Evolutionary conservation across 352 stramenopile genomes (phyloP), one percentile per base, ranked within the genome.

Genomic region (Phytophthora sansomeana): DNA sequence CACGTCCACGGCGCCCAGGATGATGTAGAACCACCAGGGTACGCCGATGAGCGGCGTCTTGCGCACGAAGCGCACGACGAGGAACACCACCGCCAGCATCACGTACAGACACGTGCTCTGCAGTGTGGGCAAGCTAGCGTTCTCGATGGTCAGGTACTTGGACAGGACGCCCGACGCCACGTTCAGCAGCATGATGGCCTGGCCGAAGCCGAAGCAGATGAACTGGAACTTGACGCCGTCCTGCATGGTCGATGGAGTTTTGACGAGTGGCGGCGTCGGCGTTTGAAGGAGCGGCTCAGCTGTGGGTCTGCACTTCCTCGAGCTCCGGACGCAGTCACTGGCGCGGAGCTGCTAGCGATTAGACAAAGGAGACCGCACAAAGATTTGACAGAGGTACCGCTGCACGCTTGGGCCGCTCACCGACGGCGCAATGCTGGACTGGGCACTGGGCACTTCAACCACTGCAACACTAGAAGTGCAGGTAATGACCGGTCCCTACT

Each of bases 171-270:
- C 77, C 29, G 80, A 81, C 54, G 69, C 51, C 48, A 87, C 75
- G 57, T 89, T 85, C 46, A 87, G 76, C 49, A 91, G 47, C 74
- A 87, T 85, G 69, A 91, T 89, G 62, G 69, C 66, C 73, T 91
- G 82, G 61, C 82, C 82, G 58, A 86, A 91, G 77, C 75, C 77
- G 61, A 89, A 81, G 69, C 72, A 86, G 32, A 84, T 49, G 48
- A 84, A 67, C 72, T 88, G 79, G 74, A 83, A 83, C 51, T 46
- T 52, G 41, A 63, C 52, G 30, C 55, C 63, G 29, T 70, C 47
- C 48, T 70, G 58, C 68, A 76, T 73, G 3, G 7, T 26, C 16
- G 9, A 49, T 59, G 42, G 35, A 49, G 36, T 63, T 35, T 72
- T 58, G 17, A n/a, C 13, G 41, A 67, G 33, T 71, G 63, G 57